Evolutionary conservation across 805 yeast genomes (phyloP), one percentile per base, ranked within the genome.

Genomic region (Brettanomyces sp.): DNA sequence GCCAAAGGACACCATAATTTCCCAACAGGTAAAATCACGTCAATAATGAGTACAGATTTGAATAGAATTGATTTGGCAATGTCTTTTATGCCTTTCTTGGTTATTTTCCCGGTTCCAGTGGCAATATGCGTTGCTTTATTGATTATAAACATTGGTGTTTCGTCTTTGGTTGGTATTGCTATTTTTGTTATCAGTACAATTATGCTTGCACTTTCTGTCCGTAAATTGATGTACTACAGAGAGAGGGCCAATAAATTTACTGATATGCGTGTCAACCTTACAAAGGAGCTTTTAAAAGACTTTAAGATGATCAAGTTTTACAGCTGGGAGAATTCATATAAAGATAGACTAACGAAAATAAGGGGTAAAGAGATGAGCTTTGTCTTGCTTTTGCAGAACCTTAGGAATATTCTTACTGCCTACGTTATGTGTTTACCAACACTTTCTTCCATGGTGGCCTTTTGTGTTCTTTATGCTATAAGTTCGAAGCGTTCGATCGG

Each of bases 321-420:
- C 60, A 82, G 93, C 4, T 90, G 96, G 96, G 97, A 90, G 60
- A 71, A 70, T 37, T 85, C 96, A 1, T 90, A 86, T 58, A 70
- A 73, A 48, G 61, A 72, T 8, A 70, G 72, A 45, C 73, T 90
- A 36, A 55, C 73, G 23, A 69, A 66, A 3, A 70, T 76, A 12
- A 77, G 97, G 63, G 54, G 58, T 1, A 57, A 64, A n/a, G 96
- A 89, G 64, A 79, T 84, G 72, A 53, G 56, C 3, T 62, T 69
- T 37, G 69, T 89, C 37, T 72, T 79, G 49, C 67, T 63, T 41
- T 72, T 86, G 69, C 90, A 85, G 55, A 66, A 76, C 28, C 60
- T 76, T n/a, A 77, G 89, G 58, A 83, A 74, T 52, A 55, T 78
- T 36, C 35, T 65, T 2, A 74, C 77, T 47, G 80, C 95, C 0